Evolutionary conservation across 495 filamentous ascomycete species (phyloP), one percentile per base, ranked within the genome.

Genomic region (Xylaria nigripes): DNA sequence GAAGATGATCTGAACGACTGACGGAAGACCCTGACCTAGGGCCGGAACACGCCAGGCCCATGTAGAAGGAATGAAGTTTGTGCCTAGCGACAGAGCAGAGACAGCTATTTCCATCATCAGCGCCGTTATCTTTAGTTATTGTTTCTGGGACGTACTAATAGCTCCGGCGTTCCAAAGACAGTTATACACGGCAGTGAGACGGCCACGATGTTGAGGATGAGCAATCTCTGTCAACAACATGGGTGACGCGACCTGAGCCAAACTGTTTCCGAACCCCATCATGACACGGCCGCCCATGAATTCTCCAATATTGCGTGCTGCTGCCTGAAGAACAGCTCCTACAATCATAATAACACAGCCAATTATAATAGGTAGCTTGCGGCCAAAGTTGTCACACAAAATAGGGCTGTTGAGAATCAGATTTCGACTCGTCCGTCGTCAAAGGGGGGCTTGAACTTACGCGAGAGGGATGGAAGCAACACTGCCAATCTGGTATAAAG

Each of bases 401-500:
- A 80, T 71, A 10, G 84, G 84, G 6, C 76, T 78, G 41, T 3
- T 23, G n/a, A 13, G 21, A 6, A 59, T 69, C 36, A 70, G 69
- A 52, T 48, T 50, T 7, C 9, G 12, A 8, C 18, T 7, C 22
- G 27, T 41, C 12, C 23, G 41, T n/a, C 19, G n/a, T 19, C 8
- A 23, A 25, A 30, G 43, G 0, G n/a, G 8, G 25, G n/a, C n/a
- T 48, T 13, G 12, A 15, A 64, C 77, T 67, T 70, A 81, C 78
- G 85, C 83, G 8, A 84, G 62, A 27, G 83, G 84, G 45, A 86
- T 81, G 23, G 82, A 82, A 38, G 70, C 71, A 56, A 87, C 73
- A 50, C 75, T 80, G 54, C 84, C 84, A 52, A 86, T 79, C 58
- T 82, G 80, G 75, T 86, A 83, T 61, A 86, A 75, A n/a, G 81